Percentiles rank a stretch among this genome's conserved stretches.
Evolutionary conservation across 2,329 filamentous ascomycete species (phyloP).

Genomic region (Ilyonectria sp.): DNA sequence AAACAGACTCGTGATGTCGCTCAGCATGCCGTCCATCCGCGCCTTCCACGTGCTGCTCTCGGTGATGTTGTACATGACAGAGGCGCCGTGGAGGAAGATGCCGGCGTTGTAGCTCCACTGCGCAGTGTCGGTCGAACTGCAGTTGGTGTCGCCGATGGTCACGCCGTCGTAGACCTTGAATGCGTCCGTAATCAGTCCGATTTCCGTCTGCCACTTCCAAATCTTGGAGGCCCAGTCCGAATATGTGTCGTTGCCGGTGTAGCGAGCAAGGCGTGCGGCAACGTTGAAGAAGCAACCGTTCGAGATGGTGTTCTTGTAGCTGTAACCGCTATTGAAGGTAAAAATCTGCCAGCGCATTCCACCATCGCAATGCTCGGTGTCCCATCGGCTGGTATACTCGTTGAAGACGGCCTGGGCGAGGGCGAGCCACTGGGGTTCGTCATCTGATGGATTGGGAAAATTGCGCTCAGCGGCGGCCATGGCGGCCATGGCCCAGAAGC

Average conservation of each 20-base stretch:
- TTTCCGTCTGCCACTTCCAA: conserved; percentile 74
- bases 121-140: conserved; percentile 67
- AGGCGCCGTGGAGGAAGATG: conserved; percentile 73
- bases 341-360: conserved; percentile 91
- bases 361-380: conserved; percentile 74
- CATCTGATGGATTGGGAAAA: conserved; percentile 77
- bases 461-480: conserved; percentile 84
- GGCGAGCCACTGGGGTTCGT: conserved; percentile 80
- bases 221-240: conserved; percentile 80
- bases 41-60: conserved; percentile 67
- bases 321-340: conserved; percentile 79
- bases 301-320: conserved; percentile 78
- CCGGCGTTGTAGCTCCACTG: conserved; percentile 82
- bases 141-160: conserved; percentile 57
- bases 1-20: conserved; percentile 67
- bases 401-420: conserved; percentile 87
- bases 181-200: conserved; percentile 70
- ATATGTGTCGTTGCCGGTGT: conserved; percentile 86
- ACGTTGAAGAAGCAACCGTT: conserved; percentile 81
- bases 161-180: conserved; percentile 70
- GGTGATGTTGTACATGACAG: conserved; percentile 77
- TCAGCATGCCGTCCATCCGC: conserved; percentile 72
- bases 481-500: conserved; percentile 88
- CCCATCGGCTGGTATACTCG: conserved; percentile 81
- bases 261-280: conserved; percentile 80